Evolutionary conservation across 495 filamentous ascomycete species (phyloP).

Genomic region (Thozetella sp.): DNA sequence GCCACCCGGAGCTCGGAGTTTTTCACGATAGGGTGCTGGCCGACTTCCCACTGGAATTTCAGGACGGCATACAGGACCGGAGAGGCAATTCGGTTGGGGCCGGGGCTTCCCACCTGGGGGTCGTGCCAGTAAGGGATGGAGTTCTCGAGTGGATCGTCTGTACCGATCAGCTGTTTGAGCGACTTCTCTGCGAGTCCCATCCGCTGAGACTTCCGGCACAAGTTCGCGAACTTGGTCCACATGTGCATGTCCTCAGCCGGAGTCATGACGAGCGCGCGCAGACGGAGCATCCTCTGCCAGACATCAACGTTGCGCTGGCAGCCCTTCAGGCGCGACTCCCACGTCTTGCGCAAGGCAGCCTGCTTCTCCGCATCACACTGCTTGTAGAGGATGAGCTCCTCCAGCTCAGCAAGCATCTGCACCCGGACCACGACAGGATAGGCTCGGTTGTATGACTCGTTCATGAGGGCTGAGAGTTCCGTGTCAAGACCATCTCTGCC

Average conservation of each 20-base stretch:
- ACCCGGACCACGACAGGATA: constrained; percentile 95
- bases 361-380: constrained; percentile 87
- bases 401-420: constrained; percentile 97
- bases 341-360: constrained; percentile 87
- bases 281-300: constrained; percentile 97
- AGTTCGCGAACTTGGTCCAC: constrained; percentile 98
- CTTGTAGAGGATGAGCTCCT: constrained; percentile 98
- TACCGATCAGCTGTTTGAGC: constrained; percentile 69
- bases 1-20: constrained; percentile 36
- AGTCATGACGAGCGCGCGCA: constrained; percentile 85
- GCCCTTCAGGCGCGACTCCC: constrained; percentile 91
- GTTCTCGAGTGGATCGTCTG: constrained; percentile 63
- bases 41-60: constrained; percentile 93
- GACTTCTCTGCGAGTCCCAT: constrained; percentile 97
- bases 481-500: constrained; percentile 93
- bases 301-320: constrained; percentile 98
- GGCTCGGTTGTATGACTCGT: constrained; percentile 94
- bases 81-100: constrained; percentile 54
- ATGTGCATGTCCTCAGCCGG: constrained; percentile 95
- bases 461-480: constrained; percentile 90
- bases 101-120: constrained; percentile 30
- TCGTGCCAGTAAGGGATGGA: constrained; percentile 58
- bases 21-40: constrained; percentile 44
- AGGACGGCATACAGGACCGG: constrained; percentile 88
- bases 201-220: constrained; percentile 93